Percentiles rank a stretch among this genome's conserved stretches.
Evolutionary conservation across 768 basidiomycete genomes (phyloP).

Genomic region (Boletellus emodensis): DNA sequence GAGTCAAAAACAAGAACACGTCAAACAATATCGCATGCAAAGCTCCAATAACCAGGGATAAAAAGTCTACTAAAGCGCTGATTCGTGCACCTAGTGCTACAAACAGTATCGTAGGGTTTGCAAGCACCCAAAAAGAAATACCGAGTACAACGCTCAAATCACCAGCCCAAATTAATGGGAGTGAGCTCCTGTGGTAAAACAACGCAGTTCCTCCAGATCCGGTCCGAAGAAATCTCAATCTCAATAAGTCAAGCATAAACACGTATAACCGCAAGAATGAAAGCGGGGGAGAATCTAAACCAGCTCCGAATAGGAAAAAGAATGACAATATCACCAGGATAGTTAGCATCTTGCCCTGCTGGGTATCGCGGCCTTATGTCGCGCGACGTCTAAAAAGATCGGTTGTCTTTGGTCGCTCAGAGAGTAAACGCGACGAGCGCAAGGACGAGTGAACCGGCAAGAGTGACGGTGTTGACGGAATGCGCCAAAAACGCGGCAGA

Average conservation of each 20-base stretch:
- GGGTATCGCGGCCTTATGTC: constrained; percentile 35
- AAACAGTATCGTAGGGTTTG: constrained; percentile 3
- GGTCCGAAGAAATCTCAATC: constrained; percentile 6
- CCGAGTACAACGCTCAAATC: constrained; percentile 5
- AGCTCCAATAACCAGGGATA: no score
- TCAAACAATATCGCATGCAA: no score
- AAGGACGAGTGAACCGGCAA: constrained; percentile 20
- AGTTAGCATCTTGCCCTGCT: constrained; percentile 16
- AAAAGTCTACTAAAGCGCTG: no score
- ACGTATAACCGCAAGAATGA: background rate
- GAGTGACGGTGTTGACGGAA: constrained; percentile 19
- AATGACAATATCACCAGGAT: constrained; percentile 24
- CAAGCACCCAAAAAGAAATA: constrained; percentile 11
- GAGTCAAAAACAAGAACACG: no score
- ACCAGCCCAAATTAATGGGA: constrained; percentile 16
- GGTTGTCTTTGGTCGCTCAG: constrained; percentile 13
- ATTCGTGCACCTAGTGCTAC: constrained; percentile 13
- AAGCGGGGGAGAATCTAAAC: constrained; percentile 1
- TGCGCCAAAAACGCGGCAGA: constrained; percentile 25
- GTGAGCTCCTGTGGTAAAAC: constrained; percentile 4
- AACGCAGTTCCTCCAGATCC: constrained; percentile 10
- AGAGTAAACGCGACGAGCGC: constrained; percentile 23
- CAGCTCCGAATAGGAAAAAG: constrained; percentile 11
- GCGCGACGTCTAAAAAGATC: constrained; percentile 33
- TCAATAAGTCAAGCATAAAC: constrained; percentile 16